Evolutionary conservation across 75 land plant genomes (phyloP).

Genomic region (Adiantum capillusveneris): DNA sequence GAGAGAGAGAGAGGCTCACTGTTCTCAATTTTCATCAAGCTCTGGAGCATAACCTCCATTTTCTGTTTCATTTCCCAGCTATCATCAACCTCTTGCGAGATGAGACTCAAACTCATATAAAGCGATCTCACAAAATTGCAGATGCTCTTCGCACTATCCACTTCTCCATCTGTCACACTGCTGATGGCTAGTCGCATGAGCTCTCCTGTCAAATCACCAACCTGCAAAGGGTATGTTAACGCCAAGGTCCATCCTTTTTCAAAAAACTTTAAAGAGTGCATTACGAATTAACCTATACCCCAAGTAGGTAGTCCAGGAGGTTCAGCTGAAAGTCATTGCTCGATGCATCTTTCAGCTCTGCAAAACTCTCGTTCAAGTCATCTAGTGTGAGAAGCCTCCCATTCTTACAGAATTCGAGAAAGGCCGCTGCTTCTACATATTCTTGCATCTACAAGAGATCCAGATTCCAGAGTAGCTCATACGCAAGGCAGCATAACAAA

Average conservation of each 20-base stretch:
- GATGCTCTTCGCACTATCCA: constrained; percentile 54
- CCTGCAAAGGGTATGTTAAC: constrained; percentile 24
- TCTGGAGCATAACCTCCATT: constrained; percentile 87
- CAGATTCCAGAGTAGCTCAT: no score
- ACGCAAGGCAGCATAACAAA: no score
- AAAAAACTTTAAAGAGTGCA: neutral
- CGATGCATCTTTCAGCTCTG: constrained; percentile 47
- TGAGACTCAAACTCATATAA: constrained; percentile 51
- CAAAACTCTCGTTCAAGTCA: constrained; percentile 55
- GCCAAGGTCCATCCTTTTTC: no score
- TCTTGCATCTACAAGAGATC: constrained; percentile 80
- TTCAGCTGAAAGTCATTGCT: constrained; percentile 54
- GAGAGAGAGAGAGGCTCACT: constrained; percentile 29
- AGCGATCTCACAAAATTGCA: constrained; percentile 67
- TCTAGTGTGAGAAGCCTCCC: constrained; percentile 60
- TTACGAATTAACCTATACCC: constrained; percentile 38
- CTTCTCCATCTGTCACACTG: constrained; percentile 71
- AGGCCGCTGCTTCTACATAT: constrained; percentile 84
- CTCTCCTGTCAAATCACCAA: constrained; percentile 89
- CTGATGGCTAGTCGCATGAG: constrained; percentile 88
- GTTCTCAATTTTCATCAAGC: constrained; percentile 73
- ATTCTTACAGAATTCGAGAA: constrained; percentile 58
- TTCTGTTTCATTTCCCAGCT: constrained; percentile 64
- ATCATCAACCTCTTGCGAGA: constrained; percentile 59
- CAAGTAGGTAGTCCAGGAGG: constrained; percentile 67